Evolutionary conservation across 768 basidiomycete species (phyloP).

Genomic region (Roridomyces roridus): DNA sequence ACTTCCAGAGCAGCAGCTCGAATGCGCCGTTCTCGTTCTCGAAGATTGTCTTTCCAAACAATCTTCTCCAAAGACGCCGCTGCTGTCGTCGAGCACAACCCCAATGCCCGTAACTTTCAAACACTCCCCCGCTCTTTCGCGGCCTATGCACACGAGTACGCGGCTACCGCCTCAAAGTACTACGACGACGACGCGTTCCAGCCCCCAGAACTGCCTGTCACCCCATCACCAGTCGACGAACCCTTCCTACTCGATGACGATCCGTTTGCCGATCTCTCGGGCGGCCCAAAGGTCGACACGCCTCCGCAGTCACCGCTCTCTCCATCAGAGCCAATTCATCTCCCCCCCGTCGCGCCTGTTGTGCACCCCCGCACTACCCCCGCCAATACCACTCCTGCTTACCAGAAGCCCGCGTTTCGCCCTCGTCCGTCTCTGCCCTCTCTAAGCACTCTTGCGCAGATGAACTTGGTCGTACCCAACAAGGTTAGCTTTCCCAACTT

Average conservation of each 20-base stretch:
- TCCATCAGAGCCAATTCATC: constrained; percentile 14
- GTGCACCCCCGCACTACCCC: constrained; percentile 21
- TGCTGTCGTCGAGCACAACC: neutral
- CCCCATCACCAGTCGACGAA: neutral
- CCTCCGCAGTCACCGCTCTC: constrained; percentile 15
- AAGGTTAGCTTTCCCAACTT: constrained; percentile 42
- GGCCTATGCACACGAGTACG: neutral
- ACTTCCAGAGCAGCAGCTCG: neutral
- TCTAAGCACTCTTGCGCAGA: constrained; percentile 52
- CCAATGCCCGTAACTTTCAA: constrained; percentile 22
- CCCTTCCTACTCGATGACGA: constrained; percentile 70
- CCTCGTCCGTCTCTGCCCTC: constrained; percentile 59
- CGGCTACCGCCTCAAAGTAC: neutral
- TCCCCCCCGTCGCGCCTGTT: constrained; percentile 16
- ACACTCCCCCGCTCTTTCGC: constrained; percentile 32
- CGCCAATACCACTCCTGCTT: constrained; percentile 42
- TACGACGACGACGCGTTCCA: constrained; percentile 7
- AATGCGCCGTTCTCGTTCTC: neutral
- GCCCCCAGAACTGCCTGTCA: neutral
- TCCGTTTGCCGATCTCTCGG: constrained; percentile 70
- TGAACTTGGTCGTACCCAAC: constrained; percentile 51
- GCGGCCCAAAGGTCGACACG: constrained; percentile 2
- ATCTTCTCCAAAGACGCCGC: constrained; percentile 5
- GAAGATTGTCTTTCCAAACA: constrained; percentile 22
- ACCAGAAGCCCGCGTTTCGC: constrained; percentile 54